phyloP scores from a whole-genome alignment of 75 land plant genomes.

The Cupressus sempervirens region DNA sequence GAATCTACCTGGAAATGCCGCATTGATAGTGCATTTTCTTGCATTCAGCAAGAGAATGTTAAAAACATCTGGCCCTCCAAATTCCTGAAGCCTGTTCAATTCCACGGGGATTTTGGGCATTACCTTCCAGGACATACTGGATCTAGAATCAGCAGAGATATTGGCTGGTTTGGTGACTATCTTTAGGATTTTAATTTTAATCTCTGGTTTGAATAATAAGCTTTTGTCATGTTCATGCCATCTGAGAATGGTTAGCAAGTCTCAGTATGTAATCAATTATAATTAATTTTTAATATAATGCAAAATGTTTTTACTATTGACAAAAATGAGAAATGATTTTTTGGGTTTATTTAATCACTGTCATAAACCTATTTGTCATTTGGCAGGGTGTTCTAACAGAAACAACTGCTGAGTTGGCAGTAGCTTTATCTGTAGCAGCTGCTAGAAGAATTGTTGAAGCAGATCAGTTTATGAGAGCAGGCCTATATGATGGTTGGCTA shows the following conservation, averaged over 20 bases:
- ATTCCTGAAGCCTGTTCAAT: too few relatives aligned
- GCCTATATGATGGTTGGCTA: slow-evolving; percentile 96
- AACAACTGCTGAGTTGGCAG: slow-evolving; percentile 96
- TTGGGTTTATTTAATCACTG: neutral
- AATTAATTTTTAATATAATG: neutral
- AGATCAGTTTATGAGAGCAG: slow-evolving; percentile 96
- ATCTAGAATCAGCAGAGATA: too few relatives aligned
- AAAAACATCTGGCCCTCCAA: too few relatives aligned
- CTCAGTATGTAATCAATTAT: neutral
- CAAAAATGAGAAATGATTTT: neutral
- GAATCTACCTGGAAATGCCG: too few relatives aligned
- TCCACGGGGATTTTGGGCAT: too few relatives aligned
- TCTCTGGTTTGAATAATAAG: neutral
- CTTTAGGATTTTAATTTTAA: neutral
- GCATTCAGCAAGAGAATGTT: too few relatives aligned
- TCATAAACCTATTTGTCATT: neutral
- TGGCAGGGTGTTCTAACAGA: slow-evolving; percentile 93
- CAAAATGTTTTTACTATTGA: neutral
- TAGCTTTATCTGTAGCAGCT: slow-evolving; percentile 84
- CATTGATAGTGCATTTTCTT: too few relatives aligned
- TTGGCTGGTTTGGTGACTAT: too few relatives aligned
- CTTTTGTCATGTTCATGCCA: neutral
- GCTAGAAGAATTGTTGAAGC: slow-evolving; percentile 96
- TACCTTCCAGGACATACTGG: too few relatives aligned
- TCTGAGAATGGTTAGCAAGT: neutral